These are phyloP conservation scores for Zasmidium citrigriseum DNA, from an alignment of 2,329 filamentous ascomycete species.

Conservation along the genomic window DNA sequence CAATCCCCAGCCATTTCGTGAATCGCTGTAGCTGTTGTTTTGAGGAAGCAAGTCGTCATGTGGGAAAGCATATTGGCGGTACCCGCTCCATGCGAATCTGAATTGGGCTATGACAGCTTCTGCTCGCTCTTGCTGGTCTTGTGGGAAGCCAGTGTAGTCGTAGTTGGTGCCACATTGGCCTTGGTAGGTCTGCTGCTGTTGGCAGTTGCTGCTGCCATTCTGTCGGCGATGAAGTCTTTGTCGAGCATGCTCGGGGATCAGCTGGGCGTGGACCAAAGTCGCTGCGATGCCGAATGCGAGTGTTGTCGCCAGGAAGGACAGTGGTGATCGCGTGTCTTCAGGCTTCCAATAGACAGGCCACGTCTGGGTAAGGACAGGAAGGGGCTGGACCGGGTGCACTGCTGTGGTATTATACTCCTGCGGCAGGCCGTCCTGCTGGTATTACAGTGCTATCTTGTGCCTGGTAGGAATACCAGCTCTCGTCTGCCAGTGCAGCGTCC, in stretches of 20 bases:
- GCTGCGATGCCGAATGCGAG: not conserved
- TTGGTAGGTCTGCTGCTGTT: not conserved
- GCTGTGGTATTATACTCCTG: too few species aligned
- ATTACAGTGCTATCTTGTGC: not conserved
- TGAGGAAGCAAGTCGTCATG: conserved; percentile 68
- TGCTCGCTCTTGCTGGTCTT: conserved; percentile 42
- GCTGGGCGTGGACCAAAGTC: not conserved
- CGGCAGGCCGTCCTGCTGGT: not conserved
- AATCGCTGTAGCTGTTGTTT: conserved; percentile 65
- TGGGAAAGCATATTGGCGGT: conserved; percentile 38
- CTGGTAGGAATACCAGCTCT: not conserved
- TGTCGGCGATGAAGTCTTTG: not conserved
- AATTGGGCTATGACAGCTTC: conserved; percentile 68
- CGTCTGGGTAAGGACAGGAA: too few species aligned
- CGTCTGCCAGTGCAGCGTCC: not conserved
- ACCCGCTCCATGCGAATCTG: conserved; percentile 67
- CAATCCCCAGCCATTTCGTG: conserved; percentile 81
- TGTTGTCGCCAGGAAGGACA: not conserved
- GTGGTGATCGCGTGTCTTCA: not conserved
- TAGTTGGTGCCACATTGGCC: conserved; percentile 15
- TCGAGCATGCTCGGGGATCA: not conserved
- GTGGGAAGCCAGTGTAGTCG: conserved; percentile 18
- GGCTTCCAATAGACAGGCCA: not conserved
- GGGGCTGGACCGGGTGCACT: too few species aligned
- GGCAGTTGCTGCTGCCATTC: not conserved